Base-by-base conservation (phyloP, 2,329 filamentous ascomycete species). In the Aspergillus jensenii region DNA sequence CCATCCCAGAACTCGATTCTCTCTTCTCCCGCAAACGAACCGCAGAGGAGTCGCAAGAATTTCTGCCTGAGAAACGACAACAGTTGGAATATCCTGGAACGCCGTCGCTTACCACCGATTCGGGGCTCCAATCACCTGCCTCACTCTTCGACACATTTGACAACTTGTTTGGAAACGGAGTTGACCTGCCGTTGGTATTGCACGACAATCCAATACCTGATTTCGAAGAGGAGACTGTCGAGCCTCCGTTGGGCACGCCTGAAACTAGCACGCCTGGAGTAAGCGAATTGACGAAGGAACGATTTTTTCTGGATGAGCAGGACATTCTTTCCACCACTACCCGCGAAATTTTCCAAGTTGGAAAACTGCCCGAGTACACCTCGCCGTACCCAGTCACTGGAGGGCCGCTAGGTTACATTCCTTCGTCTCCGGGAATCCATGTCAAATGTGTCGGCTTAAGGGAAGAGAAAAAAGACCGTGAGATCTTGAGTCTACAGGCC, bases 331-430 rank as follows among this genome's bases (percentile, higher is more conserved):
- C 65, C 6, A 67, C 52, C 41, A 57, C 64, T 15, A 57, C 46
- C 25, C 66, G 67, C 21, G 69, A 73, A 50, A 56, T 63, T 19
- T 55, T 69, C 48, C 59, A 63, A 41, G 56, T 68, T 11, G 40
- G 54, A 12, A 52, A 63, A 27, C 51, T 61, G 37, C 60, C 61
- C 2, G 56, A 68, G 27, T 71, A 73, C 49, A 52, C 67, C 6
- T 74, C 72, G 1, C 73, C 73, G 7, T 75, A 74, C 56, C 69
- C 69, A 15, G 52, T 46, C 17, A 62, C 64, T 27, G 62, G 63
- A 14, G 67, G 68, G 2, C 59, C 59, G 9, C 50, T 73, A 23
- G 68, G 66, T 2, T 72, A 72, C 50, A 59, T 70, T 45, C 68
- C 68, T 31, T 74, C 72, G 5, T 58, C 69, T 9, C 71, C 71